Base-by-base conservation (phyloP, 805 yeast genomes). In the Wickerhamiella bombiphila region DNA sequence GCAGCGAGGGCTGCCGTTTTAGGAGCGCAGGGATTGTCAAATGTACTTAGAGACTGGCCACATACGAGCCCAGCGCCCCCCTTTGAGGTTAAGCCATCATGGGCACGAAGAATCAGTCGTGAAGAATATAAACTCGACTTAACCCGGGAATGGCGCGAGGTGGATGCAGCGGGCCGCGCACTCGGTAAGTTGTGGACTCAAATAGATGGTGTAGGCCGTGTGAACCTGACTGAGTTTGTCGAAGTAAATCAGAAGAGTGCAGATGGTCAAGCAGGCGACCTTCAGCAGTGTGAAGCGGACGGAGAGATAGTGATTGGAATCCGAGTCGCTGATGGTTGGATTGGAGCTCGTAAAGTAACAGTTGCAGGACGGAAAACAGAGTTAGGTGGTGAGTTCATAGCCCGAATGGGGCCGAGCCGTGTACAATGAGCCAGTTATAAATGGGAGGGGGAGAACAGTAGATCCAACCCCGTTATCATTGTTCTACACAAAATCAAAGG, bases 1-100 rank as follows among this genome's bases (percentile, higher is more conserved):
- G 61, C 68, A 32, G 59, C 61, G 1, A 66, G 61, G 35, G 59
- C 86, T 15, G 82, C 82, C 0, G 46, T 37, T 0, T 48, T 61
- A 2, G 95, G 95, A 1, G 83, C 83, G 0, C 54, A 64, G 0
- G 54, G 80, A 15, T 59, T 88, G 9, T 55, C 53, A 0, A 42
- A 65, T 0, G 71, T 70, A 0, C 43, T 85, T 0, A 46, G 48
- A 40, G 60, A 1, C 11, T 19, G 35, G 22, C 32, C 17, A 5
- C 9, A 16, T 5, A 6, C 22, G 11, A 2, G 9, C 13, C 18
- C 37, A 9, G 16, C 28, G 5, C 13, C 32, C 7, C 3, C 31
- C 15, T 6, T 22, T 8, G 6, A 6, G 16, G 2, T 3, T 4
- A 16, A 32, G 5, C 31, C 47, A 13, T 36, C 44, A 9, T 20